These are phyloP conservation scores for Thraustotheca clavata DNA, from an alignment of 352 stramenopile genomes.

Conservation along the genomic window DNA sequence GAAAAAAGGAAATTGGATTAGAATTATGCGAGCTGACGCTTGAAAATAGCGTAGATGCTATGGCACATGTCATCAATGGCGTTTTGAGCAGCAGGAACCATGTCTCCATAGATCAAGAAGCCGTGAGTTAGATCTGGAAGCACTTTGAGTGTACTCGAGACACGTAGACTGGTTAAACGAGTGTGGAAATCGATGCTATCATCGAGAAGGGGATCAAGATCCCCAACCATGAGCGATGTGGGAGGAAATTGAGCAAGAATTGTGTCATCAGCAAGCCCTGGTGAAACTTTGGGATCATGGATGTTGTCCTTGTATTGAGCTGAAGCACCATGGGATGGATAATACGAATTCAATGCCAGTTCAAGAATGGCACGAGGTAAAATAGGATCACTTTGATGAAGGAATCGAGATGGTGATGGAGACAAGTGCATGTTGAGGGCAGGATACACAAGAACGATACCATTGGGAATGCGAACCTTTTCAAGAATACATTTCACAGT, in stretches of 20 bases:
- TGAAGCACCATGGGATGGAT: slow-evolving; percentile 67
- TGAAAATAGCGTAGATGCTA: slow-evolving; percentile 13
- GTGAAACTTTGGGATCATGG: slow-evolving; percentile 79
- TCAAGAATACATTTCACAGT: slow-evolving; percentile 81
- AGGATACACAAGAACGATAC: slow-evolving; percentile 86
- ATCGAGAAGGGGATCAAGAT: slow-evolving; percentile 79
- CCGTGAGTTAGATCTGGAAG: slow-evolving; percentile 75
- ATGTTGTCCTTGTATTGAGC: slow-evolving; percentile 87
- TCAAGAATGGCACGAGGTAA: slow-evolving; percentile 73
- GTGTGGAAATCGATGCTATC: slow-evolving; percentile 89
- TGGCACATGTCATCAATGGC: slow-evolving; percentile 79
- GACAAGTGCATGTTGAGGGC: slow-evolving; percentile 83
- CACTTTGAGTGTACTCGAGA: slow-evolving; percentile 76
- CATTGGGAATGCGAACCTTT: slow-evolving; percentile 50
- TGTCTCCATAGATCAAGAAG: slow-evolving; percentile 80
- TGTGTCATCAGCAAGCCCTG: slow-evolving; percentile 62
- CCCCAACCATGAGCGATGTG: slow-evolving; percentile 75
- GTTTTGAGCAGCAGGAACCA: slow-evolving; percentile 66
- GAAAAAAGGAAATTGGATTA: too few species aligned
- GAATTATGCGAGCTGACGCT: neutral
- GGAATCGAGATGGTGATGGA: slow-evolving; percentile 75
- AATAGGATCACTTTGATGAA: slow-evolving; percentile 83
- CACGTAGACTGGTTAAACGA: slow-evolving; percentile 64
- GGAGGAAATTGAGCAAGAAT: slow-evolving; percentile 70
- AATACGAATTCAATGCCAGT: slow-evolving; percentile 77